Base-by-base conservation (phyloP, 805 yeast genomes). In the Wickerhamomyces ciferrii region DNA sequence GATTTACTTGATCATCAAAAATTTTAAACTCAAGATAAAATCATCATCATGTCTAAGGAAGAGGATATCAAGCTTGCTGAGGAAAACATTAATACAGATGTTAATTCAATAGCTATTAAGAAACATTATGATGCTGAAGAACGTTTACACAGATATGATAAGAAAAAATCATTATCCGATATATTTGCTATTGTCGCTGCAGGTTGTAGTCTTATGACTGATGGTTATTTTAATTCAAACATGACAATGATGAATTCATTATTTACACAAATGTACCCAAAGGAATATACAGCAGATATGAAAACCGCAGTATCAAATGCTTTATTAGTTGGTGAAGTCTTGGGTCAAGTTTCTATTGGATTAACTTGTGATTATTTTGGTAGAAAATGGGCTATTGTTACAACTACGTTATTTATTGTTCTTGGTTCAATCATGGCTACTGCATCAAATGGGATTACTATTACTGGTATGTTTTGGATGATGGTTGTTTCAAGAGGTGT, bases 151-250 rank as follows among this genome's bases (percentile, higher is more conserved):
- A 56, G 65, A 34, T 53, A 44, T 39, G 14, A 27, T 13, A 52
- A 53, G 46, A 60, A 59, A 50, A 64, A 60, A 47, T 56, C 69
- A 1, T 37, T 54, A 41, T 59, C 69, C 3, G 72, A 69, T 50
- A 61, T 69, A 42, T 53, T 71, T 51, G 65, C 81, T 45, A 78
- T 84, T 50, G 57, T 81, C 40, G 79, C 87, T 63, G 71, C 58
- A 23, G 92, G 94, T 14, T 83, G 79, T 52, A 92, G 91, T 0
- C 72, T 86, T 58, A 78, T 84, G 56, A 78, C 86, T 20, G 94
- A 86, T 65, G 91, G 91, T 4, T 84, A 84, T 62, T 88, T 83
- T 60, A 84, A 84, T 58, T 82, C 79, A 53, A 74, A 83, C 52
- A 83, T 84, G 87, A 76, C 87, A 4, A 81, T 83, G 83, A 56